phyloP scores from a whole-genome alignment of 257 asterid species.

The Nicotiana attenuata region DNA sequence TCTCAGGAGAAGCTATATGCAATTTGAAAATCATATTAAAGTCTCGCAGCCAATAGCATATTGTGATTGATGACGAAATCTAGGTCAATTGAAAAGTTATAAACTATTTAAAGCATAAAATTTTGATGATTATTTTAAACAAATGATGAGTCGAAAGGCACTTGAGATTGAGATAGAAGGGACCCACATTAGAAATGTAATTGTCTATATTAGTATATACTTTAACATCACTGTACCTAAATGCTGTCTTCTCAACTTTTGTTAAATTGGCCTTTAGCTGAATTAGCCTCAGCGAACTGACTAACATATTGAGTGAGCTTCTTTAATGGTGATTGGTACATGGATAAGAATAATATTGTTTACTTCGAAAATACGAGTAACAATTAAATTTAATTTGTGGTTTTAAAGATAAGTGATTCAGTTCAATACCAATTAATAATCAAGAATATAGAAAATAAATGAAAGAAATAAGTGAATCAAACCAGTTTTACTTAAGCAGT shows the following conservation, averaged over 20 bases:
- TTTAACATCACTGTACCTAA: constrained; percentile 25
- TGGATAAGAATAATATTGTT: too few species aligned
- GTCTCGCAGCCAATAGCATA: constrained; percentile 23
- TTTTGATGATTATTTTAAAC: constrained; percentile 21
- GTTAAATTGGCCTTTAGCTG: neutral
- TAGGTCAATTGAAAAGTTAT: constrained; percentile 34
- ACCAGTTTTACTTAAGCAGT: too few species aligned
- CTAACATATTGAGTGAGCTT: neutral
- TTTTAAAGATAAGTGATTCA: too few species aligned
- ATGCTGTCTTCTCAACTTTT: constrained; percentile 3
- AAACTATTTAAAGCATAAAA: constrained; percentile 25
- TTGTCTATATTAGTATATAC: constrained; percentile 19
- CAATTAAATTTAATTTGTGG: too few species aligned
- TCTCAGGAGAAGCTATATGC: constrained; percentile 14
- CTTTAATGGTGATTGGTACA: too few species aligned
- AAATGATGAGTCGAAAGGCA: constrained; percentile 55
- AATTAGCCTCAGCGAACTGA: neutral
- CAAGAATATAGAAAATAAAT: too few species aligned
- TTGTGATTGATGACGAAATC: constrained; percentile 46
- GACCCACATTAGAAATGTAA: constrained; percentile 25
- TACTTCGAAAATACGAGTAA: too few species aligned
- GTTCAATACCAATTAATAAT: too few species aligned
- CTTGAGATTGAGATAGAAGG: constrained; percentile 41
- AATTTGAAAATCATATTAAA: constrained; percentile 20
- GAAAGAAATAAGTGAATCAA: too few species aligned